Percentiles rank a stretch among this genome's conserved stretches.
These are phyloP conservation scores for Thermomyces lanuginosus DNA, from an alignment of 2,329 filamentous ascomycete species.

Conservation along the genomic window DNA sequence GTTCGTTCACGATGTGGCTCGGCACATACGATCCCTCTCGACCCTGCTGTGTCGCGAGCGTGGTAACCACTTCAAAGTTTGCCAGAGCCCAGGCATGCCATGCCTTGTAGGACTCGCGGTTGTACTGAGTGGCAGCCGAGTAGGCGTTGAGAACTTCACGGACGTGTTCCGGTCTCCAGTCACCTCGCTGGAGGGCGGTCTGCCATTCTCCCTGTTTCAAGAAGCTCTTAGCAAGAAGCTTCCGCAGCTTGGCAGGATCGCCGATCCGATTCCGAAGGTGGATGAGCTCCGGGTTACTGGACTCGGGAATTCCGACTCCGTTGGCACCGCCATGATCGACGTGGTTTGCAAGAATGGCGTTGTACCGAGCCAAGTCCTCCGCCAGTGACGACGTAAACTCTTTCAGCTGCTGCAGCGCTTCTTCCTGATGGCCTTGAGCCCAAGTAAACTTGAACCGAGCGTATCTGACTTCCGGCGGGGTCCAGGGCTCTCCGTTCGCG, in stretches of 20 bases:
- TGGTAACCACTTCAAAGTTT: slow-evolving; percentile 95
- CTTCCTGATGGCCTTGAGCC: slow-evolving; percentile 58
- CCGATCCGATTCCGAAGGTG: slow-evolving; percentile 25
- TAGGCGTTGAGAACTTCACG: slow-evolving; percentile 85
- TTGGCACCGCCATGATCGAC: slow-evolving; percentile 28
- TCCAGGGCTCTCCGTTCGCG: slow-evolving; percentile 23
- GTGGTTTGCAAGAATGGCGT: slow-evolving; percentile 23
- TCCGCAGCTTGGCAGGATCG: slow-evolving; percentile 41
- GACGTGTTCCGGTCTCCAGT: slow-evolving; percentile 77
- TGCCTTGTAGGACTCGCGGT: slow-evolving; percentile 93
- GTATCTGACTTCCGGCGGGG: slow-evolving; percentile 68
- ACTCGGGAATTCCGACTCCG: slow-evolving; percentile 29
- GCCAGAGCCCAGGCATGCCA: slow-evolving; percentile 98
- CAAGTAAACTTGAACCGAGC: slow-evolving; percentile 96
- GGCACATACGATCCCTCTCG: slow-evolving; percentile 41
- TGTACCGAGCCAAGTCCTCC: slow-evolving; percentile 38
- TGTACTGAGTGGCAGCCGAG: slow-evolving; percentile 79
- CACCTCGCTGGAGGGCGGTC: slow-evolving; percentile 64
- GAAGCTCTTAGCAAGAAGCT: slow-evolving; percentile 84
- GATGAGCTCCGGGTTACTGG: slow-evolving; percentile 23
- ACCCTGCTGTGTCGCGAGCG: slow-evolving; percentile 51
- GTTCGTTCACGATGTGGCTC: slow-evolving; percentile 56
- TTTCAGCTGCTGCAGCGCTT: slow-evolving; percentile 43
- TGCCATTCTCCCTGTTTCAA: slow-evolving; percentile 95
- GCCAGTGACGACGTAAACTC: slow-evolving; percentile 46